These are phyloP conservation scores for Pyrus pyrifolia DNA, from an alignment of 306 rosid species.

Conservation along the genomic window DNA sequence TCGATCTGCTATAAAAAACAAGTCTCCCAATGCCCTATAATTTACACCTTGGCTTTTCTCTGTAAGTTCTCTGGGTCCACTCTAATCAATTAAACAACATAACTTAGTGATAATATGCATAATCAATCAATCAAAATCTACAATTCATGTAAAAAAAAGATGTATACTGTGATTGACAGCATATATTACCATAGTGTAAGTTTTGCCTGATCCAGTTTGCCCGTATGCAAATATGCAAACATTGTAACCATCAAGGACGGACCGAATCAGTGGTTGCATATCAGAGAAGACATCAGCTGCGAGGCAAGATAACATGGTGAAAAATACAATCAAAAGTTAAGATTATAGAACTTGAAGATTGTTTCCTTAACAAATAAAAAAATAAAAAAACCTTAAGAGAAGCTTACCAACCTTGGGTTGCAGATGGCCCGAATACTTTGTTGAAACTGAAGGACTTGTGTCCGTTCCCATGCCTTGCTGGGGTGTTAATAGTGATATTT, in stretches of 20 bases:
- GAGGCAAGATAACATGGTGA: conserved; percentile 7
- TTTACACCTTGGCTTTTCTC: conserved; percentile 91
- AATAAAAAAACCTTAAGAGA: background rate
- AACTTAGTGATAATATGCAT: background rate
- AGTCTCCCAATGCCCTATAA: conserved; percentile 86
- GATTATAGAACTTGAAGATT: conserved; percentile 14
- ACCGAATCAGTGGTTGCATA: conserved; percentile 83
- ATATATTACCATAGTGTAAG: conserved; percentile 69
- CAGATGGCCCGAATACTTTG: conserved; percentile 82
- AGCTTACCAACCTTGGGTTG: conserved; percentile 65
- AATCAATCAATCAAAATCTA: background rate
- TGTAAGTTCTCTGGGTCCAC: conserved; percentile 85
- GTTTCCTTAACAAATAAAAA: background rate
- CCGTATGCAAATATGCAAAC: conserved; percentile 93
- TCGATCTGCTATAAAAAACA: conserved; percentile 72
- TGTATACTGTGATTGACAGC: background rate
- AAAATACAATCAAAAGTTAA: background rate
- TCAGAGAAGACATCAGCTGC: conserved; percentile 83
- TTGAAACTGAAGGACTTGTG: conserved; percentile 69
- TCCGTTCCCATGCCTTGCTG: conserved; percentile 78
- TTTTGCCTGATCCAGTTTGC: conserved; percentile 91
- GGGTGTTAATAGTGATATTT: conserved; percentile 57
- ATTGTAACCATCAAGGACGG: conserved; percentile 86
- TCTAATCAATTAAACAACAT: conserved; percentile 29
- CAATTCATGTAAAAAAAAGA: background rate